Percentiles rank a stretch among this genome's conserved stretches.
Conservation (phyloP, 805 yeast genomes). For the Saccharomycopsis sp. region DNA sequence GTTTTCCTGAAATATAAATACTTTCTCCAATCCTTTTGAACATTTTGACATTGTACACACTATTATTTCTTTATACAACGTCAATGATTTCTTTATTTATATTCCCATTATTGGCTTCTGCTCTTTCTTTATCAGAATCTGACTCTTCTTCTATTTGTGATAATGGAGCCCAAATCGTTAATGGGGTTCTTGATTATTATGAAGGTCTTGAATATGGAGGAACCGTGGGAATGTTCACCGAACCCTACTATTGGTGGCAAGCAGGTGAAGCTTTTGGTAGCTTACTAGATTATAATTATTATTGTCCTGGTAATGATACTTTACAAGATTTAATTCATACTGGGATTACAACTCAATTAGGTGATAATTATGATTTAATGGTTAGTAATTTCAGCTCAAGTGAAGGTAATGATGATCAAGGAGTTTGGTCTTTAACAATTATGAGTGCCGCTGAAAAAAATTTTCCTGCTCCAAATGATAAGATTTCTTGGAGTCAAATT, state of each 20-base stretch:
- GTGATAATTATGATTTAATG: conserved; percentile 31
- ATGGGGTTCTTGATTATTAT: conserved; percentile 37
- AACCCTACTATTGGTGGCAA: conserved; percentile 44
- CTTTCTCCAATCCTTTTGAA: background rate
- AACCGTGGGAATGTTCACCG: conserved; percentile 34
- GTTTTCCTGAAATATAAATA: background rate
- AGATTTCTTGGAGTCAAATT: conserved; percentile 24
- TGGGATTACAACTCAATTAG: conserved; percentile 35
- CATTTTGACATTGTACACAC: background rate
- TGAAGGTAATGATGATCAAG: conserved; percentile 44
- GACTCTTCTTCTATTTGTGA: conserved; percentile 25
- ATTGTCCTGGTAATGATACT: conserved; percentile 24
- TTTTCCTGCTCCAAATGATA: conserved; percentile 27
- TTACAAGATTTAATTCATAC: conserved; percentile 25
- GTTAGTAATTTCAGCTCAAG: conserved; percentile 37
- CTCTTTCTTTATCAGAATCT: background rate
- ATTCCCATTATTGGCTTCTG: background rate
- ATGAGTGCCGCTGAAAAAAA: conserved; percentile 38
- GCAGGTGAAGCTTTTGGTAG: conserved; percentile 44
- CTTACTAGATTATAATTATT: conserved; percentile 30
- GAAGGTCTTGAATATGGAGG: conserved; percentile 35
- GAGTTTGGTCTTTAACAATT: conserved; percentile 40
- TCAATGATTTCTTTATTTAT: background rate
- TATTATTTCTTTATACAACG: background rate
- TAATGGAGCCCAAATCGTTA: conserved; percentile 28